phyloP scores from a whole-genome alignment of 805 yeast species.

The Ogataea haglerorum region DNA sequence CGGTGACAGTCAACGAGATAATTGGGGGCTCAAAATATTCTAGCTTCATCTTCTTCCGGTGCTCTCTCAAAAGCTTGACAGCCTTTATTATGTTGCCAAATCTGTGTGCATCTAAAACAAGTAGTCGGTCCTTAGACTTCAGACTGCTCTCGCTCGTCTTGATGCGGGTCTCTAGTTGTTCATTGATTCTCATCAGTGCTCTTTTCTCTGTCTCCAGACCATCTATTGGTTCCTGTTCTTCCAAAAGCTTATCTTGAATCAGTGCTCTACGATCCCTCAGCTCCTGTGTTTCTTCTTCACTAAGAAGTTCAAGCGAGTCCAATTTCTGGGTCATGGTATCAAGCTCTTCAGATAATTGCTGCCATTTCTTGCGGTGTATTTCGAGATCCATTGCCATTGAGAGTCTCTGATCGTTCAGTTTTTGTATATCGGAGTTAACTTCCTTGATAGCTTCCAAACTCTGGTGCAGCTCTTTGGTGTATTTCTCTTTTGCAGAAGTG shows the following conservation, averaged over 20 bases:
- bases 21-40: conserved; percentile 72
- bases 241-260: conserved; percentile 22
- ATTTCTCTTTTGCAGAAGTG: conserved; percentile 8
- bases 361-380: conserved; percentile 34
- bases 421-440: conserved; percentile 26
- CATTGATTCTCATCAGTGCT: conserved; percentile 12
- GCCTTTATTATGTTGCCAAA: conserved; percentile 33
- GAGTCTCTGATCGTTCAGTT: conserved; percentile 32
- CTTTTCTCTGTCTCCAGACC: conserved; percentile 15
- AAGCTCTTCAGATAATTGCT: conserved; percentile 24
- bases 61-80: conserved; percentile 40
- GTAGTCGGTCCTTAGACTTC: conserved; percentile 49
- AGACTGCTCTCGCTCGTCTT: conserved; percentile 22
- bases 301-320: conserved; percentile 11
- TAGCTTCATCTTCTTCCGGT: conserved; percentile 31
- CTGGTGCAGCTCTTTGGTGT: conserved; percentile 3
- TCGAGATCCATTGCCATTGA: conserved; percentile 36
- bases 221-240: conserved; percentile 18
- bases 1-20: conserved; percentile 54
- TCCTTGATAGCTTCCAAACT: conserved; percentile 12
- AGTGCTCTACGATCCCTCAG: conserved; percentile 26
- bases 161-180: conserved; percentile 18
- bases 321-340: conserved; percentile 10
- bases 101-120: conserved; percentile 37
- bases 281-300: conserved; percentile 21